These are phyloP conservation scores for Nicotiana knightiana DNA, from an alignment of 257 asterid species.

Conservation along the genomic window DNA sequence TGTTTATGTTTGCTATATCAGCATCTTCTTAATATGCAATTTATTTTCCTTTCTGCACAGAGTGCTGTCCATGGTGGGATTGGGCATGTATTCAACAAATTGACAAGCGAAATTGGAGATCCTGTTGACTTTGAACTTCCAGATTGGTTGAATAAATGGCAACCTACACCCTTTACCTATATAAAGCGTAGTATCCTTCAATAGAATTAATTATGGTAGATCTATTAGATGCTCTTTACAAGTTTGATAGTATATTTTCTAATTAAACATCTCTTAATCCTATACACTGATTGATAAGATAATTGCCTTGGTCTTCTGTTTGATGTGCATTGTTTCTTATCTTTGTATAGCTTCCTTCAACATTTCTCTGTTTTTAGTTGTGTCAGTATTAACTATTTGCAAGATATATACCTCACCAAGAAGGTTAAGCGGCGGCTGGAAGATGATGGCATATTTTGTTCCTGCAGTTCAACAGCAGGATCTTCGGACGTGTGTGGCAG, in stretches of 20 bases:
- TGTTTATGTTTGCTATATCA: neutral
- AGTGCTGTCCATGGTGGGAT: constrained; percentile 36
- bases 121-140: constrained; percentile 91
- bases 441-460: constrained; percentile 88
- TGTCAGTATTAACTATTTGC: constrained; percentile 35
- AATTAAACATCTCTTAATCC: neutral
- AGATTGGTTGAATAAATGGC: constrained; percentile 58
- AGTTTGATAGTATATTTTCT: neutral
- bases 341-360: neutral
- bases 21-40: constrained; percentile 5
- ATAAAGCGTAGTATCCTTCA: constrained; percentile 91
- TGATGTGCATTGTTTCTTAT: neutral
- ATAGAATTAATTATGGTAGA: neutral
- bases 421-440: constrained; percentile 67
- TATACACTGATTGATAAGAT: neutral
- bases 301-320: neutral
- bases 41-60: constrained; percentile 26
- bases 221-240: neutral
- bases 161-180: constrained; percentile 50
- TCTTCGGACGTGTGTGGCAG: constrained; percentile 69
- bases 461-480: constrained; percentile 67
- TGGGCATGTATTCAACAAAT: constrained; percentile 54
- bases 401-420: constrained; percentile 82
- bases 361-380: constrained; percentile 5
- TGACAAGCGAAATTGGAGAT: constrained; percentile 59